Conservation (phyloP, 2,329 filamentous ascomycete species). For the Annulohypoxylon truncatum region DNA sequence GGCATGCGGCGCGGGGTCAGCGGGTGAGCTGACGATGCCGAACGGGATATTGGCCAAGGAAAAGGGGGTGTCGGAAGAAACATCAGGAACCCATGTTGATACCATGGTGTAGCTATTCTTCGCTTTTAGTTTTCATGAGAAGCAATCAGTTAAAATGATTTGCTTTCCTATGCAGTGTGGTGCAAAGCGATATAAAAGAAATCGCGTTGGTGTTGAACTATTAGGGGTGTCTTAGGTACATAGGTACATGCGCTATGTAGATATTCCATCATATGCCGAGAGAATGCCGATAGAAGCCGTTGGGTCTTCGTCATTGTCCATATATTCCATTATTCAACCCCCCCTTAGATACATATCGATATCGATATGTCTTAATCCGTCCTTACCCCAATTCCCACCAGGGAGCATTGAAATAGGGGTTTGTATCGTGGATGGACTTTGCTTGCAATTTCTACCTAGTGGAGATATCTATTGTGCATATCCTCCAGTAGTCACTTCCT, state of each 20-base stretch:
- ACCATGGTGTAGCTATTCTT: slow-evolving; percentile 30
- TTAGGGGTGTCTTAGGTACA: no score
- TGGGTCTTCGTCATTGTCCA: background rate
- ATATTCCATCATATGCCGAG: background rate
- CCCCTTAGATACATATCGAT: background rate
- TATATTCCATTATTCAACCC: no score
- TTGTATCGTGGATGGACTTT: no score
- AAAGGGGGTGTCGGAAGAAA: slow-evolving; percentile 63
- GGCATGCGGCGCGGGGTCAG: slow-evolving; percentile 67
- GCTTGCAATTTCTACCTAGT: no score
- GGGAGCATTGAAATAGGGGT: no score
- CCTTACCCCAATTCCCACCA: no score
- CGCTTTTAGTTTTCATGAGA: background rate
- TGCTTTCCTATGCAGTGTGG: background rate
- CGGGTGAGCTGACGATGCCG: slow-evolving; percentile 77
- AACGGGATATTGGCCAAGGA: slow-evolving; percentile 86
- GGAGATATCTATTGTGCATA: no score
- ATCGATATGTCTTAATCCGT: background rate
- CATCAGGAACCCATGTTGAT: slow-evolving; percentile 49
- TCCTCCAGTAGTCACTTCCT: no score
- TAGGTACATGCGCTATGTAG: no score
- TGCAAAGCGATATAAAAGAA: background rate
- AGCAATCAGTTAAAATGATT: background rate
- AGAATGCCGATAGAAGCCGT: slow-evolving; percentile 11
- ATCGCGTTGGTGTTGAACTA: background rate